Evolutionary conservation across 805 yeast species (phyloP).

Genomic region (Ogataea paraovalis): DNA sequence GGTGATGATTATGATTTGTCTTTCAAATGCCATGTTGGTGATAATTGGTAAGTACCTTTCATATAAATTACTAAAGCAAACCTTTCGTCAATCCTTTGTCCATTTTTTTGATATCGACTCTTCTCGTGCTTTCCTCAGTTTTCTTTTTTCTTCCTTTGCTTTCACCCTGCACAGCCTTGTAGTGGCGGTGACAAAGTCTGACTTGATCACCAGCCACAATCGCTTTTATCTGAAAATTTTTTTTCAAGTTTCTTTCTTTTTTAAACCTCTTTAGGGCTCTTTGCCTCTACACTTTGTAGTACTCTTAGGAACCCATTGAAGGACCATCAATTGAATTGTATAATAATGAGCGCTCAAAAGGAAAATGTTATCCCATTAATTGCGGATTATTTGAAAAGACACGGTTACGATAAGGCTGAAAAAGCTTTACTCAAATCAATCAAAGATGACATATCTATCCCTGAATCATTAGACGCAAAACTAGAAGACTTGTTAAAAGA

Average conservation of each 20-base stretch:
- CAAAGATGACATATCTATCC: slow-evolving; percentile 10
- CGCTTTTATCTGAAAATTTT: neutral
- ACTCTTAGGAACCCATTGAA: neutral
- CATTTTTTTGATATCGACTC: neutral
- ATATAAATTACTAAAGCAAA: too few species aligned
- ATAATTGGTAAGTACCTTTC: neutral
- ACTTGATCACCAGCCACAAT: too few species aligned
- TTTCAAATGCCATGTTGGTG: slow-evolving; percentile 17
- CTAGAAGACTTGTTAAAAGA: slow-evolving; percentile 11
- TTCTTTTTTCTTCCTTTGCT: too few species aligned
- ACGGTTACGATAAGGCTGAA: slow-evolving; percentile 21
- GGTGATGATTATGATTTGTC: slow-evolving; percentile 47
- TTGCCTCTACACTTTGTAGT: neutral
- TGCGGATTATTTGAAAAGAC: slow-evolving; percentile 21
- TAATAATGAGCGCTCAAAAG: slow-evolving; percentile 16
- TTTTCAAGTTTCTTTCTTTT: neutral
- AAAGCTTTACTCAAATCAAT: slow-evolving; percentile 19
- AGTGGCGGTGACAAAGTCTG: too few species aligned
- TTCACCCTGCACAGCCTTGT: too few species aligned
- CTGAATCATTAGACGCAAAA: slow-evolving; percentile 3
- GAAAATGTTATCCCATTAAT: slow-evolving; percentile 18
- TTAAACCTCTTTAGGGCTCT: neutral
- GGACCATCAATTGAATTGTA: neutral
- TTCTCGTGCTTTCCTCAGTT: too few species aligned
- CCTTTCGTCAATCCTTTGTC: neutral